Base-by-base conservation (phyloP, 495 filamentous ascomycete genomes). In the Aspergillus coremiiformis region DNA sequence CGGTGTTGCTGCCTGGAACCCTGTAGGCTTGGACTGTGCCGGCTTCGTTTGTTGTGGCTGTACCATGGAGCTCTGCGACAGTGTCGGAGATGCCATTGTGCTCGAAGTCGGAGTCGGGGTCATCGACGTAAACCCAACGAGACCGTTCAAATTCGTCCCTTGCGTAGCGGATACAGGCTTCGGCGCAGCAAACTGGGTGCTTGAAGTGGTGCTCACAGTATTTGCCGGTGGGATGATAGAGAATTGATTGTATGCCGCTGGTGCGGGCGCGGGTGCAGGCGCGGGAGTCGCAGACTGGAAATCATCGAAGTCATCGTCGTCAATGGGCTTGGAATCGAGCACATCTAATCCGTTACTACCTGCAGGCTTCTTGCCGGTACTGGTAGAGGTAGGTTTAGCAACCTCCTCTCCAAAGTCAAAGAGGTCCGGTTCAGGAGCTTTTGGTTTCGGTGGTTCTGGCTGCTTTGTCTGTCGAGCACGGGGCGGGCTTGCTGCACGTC, bases 231-330 rank as follows among this genome's bases (percentile, higher is more conserved):
- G 66, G 20, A 66, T 62, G 17, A 78, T 72, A 4, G 68, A 59
- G 55, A 78, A 76, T 32, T 69, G 64, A 48, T 64, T 72, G 45
- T 74, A 54, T 15, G 72, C 64, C 39, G 76, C 61, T 22, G 74
- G 57, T 39, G 74, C 57, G 26, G 72, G 60, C 20, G 78, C 71
- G 15, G 89, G 83, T 42, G 73, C 57, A 26, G 72, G 59, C 21
- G 78, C 71, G 15, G 89, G 83, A 4, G 86, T 76, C 14, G 94
- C 93, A n/a, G 90, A 91, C 67, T 95, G 89, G 78, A 97, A 97
- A 64, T 97, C 94, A 64, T 97, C 93, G 58, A 97, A 97, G 45
- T 97, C 94, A 58, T 98, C 93, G 58, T 98, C 92, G 54, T 94
- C 90, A 14, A 59, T 73, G 12, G 61, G 65, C 4, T 52, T 67